phyloP scores from a whole-genome alignment of 2,329 filamentous ascomycete genomes.

The Chrysoporthe cubensis region DNA sequence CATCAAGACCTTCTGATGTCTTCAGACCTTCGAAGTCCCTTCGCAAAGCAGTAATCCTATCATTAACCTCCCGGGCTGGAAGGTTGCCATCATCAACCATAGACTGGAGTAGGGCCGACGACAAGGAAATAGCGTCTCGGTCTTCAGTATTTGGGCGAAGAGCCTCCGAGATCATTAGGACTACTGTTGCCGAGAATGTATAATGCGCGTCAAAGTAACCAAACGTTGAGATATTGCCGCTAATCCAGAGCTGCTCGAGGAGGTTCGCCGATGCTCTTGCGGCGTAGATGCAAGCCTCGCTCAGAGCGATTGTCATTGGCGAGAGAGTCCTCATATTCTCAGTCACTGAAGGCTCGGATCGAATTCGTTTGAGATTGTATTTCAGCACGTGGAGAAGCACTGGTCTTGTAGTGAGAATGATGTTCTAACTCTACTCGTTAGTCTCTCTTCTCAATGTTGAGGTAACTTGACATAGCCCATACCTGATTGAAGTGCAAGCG shows the following conservation, averaged over 20 bases:
- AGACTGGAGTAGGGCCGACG: slow-evolving; percentile 32
- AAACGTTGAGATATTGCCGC: slow-evolving; percentile 35
- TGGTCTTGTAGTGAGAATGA: slow-evolving; percentile 32
- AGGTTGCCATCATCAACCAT: slow-evolving; percentile 37
- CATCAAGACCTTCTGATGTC: neutral
- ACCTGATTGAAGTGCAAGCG: slow-evolving; percentile 33
- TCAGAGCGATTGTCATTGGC: slow-evolving; percentile 37
- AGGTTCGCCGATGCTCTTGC: slow-evolving; percentile 34
- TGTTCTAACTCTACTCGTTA: slow-evolving; percentile 1
- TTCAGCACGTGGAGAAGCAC: slow-evolving; percentile 31
- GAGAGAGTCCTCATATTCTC: slow-evolving; percentile 31
- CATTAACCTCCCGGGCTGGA: slow-evolving; percentile 34
- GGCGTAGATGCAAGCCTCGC: slow-evolving; percentile 37
- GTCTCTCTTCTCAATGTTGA: neutral
- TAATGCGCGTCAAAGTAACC: slow-evolving; percentile 38
- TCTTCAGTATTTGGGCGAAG: slow-evolving; percentile 33
- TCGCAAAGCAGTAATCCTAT: slow-evolving; percentile 30
- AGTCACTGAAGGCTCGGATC: neutral
- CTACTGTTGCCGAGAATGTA: slow-evolving; percentile 34
- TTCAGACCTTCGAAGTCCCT: slow-evolving; percentile 27
- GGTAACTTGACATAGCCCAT: neutral
- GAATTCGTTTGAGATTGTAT: slow-evolving; percentile 24
- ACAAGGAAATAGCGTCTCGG: slow-evolving; percentile 32
- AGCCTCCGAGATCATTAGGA: slow-evolving; percentile 34
- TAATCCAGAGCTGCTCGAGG: slow-evolving; percentile 34